Evolutionary conservation across 179 eudicot species (phyloP).

Genomic region (Actinidia arguta): DNA sequence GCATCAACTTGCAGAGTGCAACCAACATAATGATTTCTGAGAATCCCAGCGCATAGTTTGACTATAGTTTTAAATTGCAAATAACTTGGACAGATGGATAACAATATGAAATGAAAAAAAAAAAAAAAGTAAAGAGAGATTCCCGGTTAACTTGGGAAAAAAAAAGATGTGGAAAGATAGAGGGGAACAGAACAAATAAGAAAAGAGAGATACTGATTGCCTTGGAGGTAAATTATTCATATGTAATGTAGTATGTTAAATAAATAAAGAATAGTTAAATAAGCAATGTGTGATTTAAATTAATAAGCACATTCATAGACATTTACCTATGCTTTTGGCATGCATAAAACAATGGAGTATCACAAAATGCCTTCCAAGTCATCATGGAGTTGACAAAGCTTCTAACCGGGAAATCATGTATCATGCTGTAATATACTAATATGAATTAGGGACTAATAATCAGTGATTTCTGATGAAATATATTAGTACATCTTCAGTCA

Average conservation of each 20-base stretch:
- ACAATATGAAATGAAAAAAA: background rate
- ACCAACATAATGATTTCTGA: background rate
- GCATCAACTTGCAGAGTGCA: background rate
- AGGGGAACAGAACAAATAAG: too few relatives aligned
- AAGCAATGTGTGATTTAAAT: background rate
- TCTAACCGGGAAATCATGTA: background rate
- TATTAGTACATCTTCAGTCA: background rate
- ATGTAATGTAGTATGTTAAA: background rate
- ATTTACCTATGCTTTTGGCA: background rate
- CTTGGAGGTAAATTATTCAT: too few relatives aligned
- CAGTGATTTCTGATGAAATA: background rate
- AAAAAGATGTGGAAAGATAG: too few relatives aligned
- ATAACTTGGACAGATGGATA: background rate
- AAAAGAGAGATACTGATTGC: too few relatives aligned
- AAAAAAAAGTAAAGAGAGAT: background rate
- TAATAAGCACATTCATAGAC: background rate
- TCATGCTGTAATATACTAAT: background rate
- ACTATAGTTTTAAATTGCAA: too few relatives aligned
- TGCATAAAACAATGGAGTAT: background rate
- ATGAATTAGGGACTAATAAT: background rate
- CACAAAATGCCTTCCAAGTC: background rate
- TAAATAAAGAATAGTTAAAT: background rate
- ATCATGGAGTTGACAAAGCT: background rate
- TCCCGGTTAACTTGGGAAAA: background rate
- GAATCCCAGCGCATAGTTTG: background rate